phyloP scores from a whole-genome alignment of 2,329 filamentous ascomycete genomes.

The Epichloe aotearoae region DNA sequence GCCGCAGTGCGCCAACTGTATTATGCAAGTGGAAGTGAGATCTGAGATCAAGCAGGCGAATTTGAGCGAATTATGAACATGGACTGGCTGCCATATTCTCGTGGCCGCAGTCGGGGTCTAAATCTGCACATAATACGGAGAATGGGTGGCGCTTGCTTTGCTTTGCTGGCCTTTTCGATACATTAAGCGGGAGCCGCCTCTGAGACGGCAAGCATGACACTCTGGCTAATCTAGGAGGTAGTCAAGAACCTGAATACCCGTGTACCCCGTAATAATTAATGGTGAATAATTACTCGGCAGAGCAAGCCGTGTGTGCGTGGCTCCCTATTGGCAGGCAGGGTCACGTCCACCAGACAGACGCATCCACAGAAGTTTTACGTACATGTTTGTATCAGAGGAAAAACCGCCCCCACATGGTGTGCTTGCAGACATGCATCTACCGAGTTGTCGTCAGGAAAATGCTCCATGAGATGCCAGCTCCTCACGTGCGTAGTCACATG shows the following conservation, averaged over 20 bases:
- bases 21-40: neutral
- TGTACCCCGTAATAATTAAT: too few relatives aligned
- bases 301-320: neutral
- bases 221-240: too few relatives aligned
- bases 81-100: neutral
- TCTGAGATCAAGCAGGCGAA: neutral
- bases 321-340: neutral
- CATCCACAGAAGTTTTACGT: neutral
- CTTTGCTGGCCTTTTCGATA: conserved; percentile 11
- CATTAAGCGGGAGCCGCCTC: neutral
- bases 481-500: conserved; percentile 5
- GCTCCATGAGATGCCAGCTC: neutral
- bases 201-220: too few relatives aligned
- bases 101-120: neutral
- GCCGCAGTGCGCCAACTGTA: neutral
- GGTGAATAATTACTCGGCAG: too few relatives aligned
- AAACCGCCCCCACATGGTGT: too few relatives aligned
- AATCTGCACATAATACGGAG: neutral
- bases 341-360: neutral
- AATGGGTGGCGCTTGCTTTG: conserved; percentile 1
- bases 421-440: neutral
- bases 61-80: neutral
- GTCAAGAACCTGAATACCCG: too few relatives aligned
- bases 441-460: neutral
- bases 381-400: too few relatives aligned